Evolutionary conservation across 78 protist species (phyloP).

Genomic region (Cyanophora paradoxa): DNA sequence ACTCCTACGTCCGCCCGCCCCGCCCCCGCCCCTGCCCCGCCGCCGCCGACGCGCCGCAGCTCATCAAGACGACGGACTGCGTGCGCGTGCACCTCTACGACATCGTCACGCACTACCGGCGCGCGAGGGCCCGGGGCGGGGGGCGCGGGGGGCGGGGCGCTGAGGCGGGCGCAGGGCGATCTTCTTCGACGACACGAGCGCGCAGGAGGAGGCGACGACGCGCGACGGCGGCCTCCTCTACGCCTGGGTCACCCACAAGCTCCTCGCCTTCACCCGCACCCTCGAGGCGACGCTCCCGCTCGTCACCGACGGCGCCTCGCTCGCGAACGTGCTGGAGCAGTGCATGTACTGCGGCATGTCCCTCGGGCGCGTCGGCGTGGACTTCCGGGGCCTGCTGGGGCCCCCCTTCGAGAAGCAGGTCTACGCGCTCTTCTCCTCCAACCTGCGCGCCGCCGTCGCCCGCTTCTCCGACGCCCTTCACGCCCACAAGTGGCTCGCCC

Average conservation of each 20-base stretch:
- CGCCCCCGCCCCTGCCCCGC: no score
- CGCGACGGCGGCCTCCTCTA: constrained; percentile 1
- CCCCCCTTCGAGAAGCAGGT: neutral
- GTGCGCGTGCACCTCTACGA: constrained; percentile 27
- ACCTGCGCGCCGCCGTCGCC: neutral
- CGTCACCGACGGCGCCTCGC: constrained; percentile 6
- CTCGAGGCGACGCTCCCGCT: neutral
- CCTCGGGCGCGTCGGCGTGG: constrained; percentile 35
- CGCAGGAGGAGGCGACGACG: neutral
- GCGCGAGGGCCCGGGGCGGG: no score
- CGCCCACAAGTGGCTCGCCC: neutral
- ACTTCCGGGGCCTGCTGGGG: constrained; percentile 21
- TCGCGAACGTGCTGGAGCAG: constrained; percentile 31
- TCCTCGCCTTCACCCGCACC: neutral
- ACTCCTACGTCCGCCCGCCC: no score
- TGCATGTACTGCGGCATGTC: constrained; percentile 41
- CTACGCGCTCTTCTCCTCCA: neutral
- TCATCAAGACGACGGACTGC: neutral
- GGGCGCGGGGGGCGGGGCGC: no score
- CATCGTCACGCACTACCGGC: constrained; percentile 38
- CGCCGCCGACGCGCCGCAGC: no score
- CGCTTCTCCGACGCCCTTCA: neutral
- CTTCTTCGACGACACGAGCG: no score
- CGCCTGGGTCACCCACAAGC: constrained; percentile 21
- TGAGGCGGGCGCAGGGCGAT: no score